phyloP scores from a whole-genome alignment of 176 grass and related monocot genomes.

The Musa troglodytarum region DNA sequence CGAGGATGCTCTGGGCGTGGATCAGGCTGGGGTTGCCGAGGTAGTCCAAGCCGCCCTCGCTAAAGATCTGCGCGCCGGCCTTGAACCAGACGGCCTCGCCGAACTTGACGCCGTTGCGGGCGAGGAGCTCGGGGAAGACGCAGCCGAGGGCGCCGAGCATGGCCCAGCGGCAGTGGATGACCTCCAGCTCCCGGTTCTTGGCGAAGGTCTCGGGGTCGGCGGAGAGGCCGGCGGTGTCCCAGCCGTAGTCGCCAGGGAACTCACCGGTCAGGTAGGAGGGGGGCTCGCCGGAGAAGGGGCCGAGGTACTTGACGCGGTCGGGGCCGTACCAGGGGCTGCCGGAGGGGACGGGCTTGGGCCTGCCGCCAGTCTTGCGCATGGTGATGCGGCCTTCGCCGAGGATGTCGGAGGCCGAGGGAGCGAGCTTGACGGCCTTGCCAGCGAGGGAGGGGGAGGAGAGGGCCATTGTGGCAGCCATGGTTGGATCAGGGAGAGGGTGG shows the following conservation, averaged over 20 bases:
- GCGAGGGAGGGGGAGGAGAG: slow-evolving; percentile 7
- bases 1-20: slow-evolving; percentile 76
- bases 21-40: slow-evolving; percentile 80
- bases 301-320: slow-evolving; percentile 67
- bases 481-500: background rate
- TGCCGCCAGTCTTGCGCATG: slow-evolving; percentile 27
- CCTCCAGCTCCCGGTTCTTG: slow-evolving; percentile 84
- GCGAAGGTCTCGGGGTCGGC: slow-evolving; percentile 85
- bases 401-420: background rate
- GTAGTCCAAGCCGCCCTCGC: slow-evolving; percentile 55
- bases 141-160: slow-evolving; percentile 86
- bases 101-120: slow-evolving; percentile 73
- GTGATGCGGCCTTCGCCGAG: background rate
- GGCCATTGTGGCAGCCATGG: background rate
- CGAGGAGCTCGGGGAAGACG: slow-evolving; percentile 80
- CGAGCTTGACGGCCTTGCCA: background rate
- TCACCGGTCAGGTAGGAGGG: slow-evolving; percentile 79
- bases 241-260: slow-evolving; percentile 83
- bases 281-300: slow-evolving; percentile 70
- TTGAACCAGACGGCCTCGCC: slow-evolving; percentile 95
- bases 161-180: slow-evolving; percentile 76
- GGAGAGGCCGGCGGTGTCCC: slow-evolving; percentile 67
- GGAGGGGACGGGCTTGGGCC: slow-evolving; percentile 37
- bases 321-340: slow-evolving; percentile 82
- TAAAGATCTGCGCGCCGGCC: slow-evolving; percentile 69